These are phyloP conservation scores for Mortierella sp. DNA, from an alignment of 371 early-diverging fungal species.

Conservation along the genomic window DNA sequence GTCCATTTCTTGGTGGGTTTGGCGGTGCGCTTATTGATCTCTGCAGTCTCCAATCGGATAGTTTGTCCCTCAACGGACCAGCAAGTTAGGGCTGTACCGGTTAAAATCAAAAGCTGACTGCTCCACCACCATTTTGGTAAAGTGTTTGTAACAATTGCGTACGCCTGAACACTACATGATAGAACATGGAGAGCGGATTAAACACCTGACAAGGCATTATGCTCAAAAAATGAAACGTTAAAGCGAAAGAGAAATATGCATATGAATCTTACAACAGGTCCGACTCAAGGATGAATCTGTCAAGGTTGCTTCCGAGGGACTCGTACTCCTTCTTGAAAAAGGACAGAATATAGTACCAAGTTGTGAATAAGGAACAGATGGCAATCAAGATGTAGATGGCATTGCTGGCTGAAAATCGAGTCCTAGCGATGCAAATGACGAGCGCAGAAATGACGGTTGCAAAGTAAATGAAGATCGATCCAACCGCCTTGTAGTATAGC, in stretches of 20 bases:
- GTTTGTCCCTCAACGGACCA: conserved; percentile 57
- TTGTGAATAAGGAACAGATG: conserved; percentile 39
- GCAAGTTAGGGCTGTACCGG: conserved; percentile 49
- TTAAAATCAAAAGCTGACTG: conserved; percentile 48
- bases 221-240: background rate
- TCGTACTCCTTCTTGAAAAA: conserved; percentile 48
- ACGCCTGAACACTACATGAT: conserved; percentile 42
- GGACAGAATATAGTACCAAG: conserved; percentile 54
- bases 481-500: conserved; percentile 53
- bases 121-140: conserved; percentile 58
- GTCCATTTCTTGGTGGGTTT: conserved; percentile 40
- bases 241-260: no score
- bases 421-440: conserved; percentile 46
- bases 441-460: conserved; percentile 52
- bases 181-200: background rate
- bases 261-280: conserved; percentile 46
- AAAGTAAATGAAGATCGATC: conserved; percentile 50
- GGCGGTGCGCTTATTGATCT: background rate
- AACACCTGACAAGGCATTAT: background rate
- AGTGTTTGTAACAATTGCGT: conserved; percentile 52
- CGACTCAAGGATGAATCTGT: conserved; percentile 53
- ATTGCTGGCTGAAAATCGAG: conserved; percentile 44
- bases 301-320: conserved; percentile 34
- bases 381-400: conserved; percentile 51
- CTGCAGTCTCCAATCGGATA: conserved; percentile 16